Conservation (phyloP, 768 basidiomycete genomes). For the Calvatia gigantea region DNA sequence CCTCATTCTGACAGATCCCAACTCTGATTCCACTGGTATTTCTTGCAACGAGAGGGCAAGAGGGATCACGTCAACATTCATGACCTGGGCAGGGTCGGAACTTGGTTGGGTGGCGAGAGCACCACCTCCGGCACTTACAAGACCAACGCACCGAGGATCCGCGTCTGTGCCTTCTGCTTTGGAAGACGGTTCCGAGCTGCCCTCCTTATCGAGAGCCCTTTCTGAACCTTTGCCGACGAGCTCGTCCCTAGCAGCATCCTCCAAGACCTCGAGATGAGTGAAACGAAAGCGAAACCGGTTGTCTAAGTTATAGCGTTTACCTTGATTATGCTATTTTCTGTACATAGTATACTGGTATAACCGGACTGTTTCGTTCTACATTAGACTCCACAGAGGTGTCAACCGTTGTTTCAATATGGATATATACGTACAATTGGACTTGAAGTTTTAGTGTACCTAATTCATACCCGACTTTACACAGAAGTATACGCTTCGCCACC, state of each 20-base stretch:
- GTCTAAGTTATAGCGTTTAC: too few species aligned
- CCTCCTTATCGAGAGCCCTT: neutral
- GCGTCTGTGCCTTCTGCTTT: neutral
- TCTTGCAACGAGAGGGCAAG: neutral
- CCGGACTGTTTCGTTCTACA: too few species aligned
- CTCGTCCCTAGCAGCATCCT: neutral
- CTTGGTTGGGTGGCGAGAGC: neutral
- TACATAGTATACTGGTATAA: too few species aligned
- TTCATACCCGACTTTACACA: neutral
- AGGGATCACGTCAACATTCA: neutral
- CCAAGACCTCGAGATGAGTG: neutral
- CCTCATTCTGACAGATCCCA: neutral
- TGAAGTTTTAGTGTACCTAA: neutral
- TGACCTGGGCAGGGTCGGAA: neutral
- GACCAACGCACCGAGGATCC: neutral
- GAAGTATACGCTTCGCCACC: slow-evolving; percentile 9
- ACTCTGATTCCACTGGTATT: neutral
- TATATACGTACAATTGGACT: too few species aligned
- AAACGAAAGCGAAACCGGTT: neutral
- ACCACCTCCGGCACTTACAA: neutral
- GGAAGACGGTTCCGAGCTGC: neutral
- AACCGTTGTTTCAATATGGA: too few species aligned
- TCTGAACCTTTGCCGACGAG: neutral
- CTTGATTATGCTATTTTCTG: too few species aligned
- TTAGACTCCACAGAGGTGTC: too few species aligned